Conservation (phyloP, 164 flowering plant genomes). For the Akebia trifoliata region DNA sequence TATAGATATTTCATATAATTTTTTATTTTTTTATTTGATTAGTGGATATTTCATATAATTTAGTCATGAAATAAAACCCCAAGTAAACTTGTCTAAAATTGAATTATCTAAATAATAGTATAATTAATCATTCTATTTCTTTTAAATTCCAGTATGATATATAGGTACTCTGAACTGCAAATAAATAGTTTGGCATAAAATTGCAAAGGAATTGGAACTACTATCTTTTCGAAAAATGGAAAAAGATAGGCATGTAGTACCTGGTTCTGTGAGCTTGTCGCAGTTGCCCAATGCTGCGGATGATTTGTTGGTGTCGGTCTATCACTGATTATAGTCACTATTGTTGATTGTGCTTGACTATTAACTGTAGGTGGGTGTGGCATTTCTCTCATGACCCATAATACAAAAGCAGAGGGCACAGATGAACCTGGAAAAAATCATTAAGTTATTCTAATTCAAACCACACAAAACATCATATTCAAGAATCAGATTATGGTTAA, state of each 20-base stretch:
- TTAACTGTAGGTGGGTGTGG: slow-evolving; percentile 43
- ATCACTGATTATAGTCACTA: slow-evolving; percentile 47
- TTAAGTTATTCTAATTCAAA: neutral
- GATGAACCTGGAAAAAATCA: slow-evolving; percentile 61
- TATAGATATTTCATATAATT: too few species aligned
- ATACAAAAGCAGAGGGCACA: slow-evolving; percentile 66
- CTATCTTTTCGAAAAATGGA: neutral
- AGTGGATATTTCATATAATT: too few species aligned
- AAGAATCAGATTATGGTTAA: too few species aligned
- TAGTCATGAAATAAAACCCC: too few species aligned
- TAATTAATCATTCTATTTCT: too few species aligned
- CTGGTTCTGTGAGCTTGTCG: slow-evolving; percentile 65
- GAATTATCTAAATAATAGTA: too few species aligned
- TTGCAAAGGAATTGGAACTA: neutral
- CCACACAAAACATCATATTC: too few species aligned
- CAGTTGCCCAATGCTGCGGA: slow-evolving; percentile 63
- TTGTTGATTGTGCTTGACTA: slow-evolving; percentile 38
- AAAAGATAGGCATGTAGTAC: slow-evolving; percentile 24
- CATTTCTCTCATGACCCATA: slow-evolving; percentile 85
- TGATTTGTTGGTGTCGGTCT: slow-evolving; percentile 26
- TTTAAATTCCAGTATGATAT: too few species aligned
- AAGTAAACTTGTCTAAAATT: too few species aligned
- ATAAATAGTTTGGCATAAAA: neutral
- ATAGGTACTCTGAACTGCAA: neutral
- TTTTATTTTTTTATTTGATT: too few species aligned